These are phyloP conservation scores for Cladobotryum protrusum DNA, from an alignment of 2,329 filamentous ascomycete genomes.

Conservation along the genomic window DNA sequence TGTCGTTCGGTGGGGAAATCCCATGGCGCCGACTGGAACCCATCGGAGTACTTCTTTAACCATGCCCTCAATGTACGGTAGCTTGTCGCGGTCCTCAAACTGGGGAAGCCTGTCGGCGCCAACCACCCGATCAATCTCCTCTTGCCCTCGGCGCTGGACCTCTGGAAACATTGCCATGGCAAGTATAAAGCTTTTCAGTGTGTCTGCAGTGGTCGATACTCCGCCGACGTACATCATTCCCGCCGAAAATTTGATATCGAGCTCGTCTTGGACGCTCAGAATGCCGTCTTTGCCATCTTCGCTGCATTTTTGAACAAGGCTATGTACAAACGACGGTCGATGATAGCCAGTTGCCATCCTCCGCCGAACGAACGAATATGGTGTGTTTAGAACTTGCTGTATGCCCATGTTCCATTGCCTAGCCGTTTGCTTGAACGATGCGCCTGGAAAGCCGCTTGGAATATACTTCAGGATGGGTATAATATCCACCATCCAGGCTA, in stretches of 20 bases:
- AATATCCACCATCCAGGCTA: not conserved
- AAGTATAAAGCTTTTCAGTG: constrained; percentile 28
- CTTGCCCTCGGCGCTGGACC: constrained; percentile 35
- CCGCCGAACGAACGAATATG: not conserved
- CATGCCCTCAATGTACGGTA: constrained; percentile 35
- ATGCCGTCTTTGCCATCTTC: too few relatives aligned
- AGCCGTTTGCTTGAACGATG: not conserved
- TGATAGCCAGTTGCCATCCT: not conserved
- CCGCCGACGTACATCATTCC: too few relatives aligned
- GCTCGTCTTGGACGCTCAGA: too few relatives aligned
- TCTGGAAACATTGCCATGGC: constrained; percentile 40
- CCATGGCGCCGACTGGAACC: constrained; percentile 16
- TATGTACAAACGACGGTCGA: not conserved
- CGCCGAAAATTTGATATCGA: too few relatives aligned
- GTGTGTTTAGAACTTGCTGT: not conserved
- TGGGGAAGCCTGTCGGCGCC: constrained; percentile 36
- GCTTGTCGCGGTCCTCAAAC: constrained; percentile 33
- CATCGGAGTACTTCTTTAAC: constrained; percentile 27
- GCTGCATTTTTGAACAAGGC: not conserved
- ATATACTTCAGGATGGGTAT: not conserved
- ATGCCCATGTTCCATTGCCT: not conserved
- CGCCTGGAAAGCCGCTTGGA: constrained; percentile 3
- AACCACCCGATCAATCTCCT: constrained; percentile 37
- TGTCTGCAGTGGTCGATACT: too few relatives aligned
- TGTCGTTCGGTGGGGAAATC: not conserved